Percentiles rank a stretch among this genome's conserved stretches.
These are phyloP conservation scores for Schizophyllum amplum DNA, from an alignment of 1,284 basidiomycete species.

Conservation along the genomic window DNA sequence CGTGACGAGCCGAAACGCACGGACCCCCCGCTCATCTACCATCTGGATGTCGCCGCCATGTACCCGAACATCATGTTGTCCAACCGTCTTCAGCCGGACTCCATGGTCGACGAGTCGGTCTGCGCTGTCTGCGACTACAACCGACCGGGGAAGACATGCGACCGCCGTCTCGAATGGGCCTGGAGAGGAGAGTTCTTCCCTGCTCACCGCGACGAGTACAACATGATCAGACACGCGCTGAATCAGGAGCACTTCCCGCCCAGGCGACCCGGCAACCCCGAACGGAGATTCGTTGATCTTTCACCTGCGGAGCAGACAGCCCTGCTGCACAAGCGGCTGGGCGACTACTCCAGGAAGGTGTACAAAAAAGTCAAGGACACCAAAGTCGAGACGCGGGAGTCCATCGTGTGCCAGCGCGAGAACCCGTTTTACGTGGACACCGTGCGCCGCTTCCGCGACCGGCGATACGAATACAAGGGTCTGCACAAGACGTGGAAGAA, in stretches of 20 bases:
- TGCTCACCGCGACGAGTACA: slow-evolving; percentile 95
- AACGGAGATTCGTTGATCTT: slow-evolving; percentile 82
- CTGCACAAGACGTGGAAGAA: slow-evolving; percentile 99
- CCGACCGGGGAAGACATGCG: slow-evolving; percentile 91
- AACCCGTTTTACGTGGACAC: slow-evolving; percentile 99
- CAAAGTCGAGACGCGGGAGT: slow-evolving; percentile 88
- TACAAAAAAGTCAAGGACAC: slow-evolving; percentile 99
- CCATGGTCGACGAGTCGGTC: slow-evolving; percentile 92
- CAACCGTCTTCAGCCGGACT: slow-evolving; percentile 97
- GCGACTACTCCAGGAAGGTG: slow-evolving; percentile 97
- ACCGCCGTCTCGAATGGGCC: slow-evolving; percentile 93
- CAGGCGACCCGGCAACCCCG: slow-evolving; percentile 64
- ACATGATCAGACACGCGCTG: slow-evolving; percentile 97
- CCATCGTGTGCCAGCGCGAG: slow-evolving; percentile 97
- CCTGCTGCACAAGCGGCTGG: slow-evolving; percentile 91
- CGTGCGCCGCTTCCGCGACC: slow-evolving; percentile 94
- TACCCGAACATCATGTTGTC: slow-evolving; percentile 99
- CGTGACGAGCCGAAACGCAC: slow-evolving; percentile 86
- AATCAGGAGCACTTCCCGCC: slow-evolving; percentile 93
- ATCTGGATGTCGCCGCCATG: slow-evolving; percentile 99
- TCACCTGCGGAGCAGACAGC: slow-evolving; percentile 85
- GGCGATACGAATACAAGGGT: slow-evolving; percentile 99
- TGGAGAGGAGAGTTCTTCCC: slow-evolving; percentile 99
- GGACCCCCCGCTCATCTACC: slow-evolving; percentile 96
- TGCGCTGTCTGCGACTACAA: slow-evolving; percentile 99